phyloP scores from a whole-genome alignment of 2,329 filamentous ascomycete genomes.

The Seiridium cupressi region DNA sequence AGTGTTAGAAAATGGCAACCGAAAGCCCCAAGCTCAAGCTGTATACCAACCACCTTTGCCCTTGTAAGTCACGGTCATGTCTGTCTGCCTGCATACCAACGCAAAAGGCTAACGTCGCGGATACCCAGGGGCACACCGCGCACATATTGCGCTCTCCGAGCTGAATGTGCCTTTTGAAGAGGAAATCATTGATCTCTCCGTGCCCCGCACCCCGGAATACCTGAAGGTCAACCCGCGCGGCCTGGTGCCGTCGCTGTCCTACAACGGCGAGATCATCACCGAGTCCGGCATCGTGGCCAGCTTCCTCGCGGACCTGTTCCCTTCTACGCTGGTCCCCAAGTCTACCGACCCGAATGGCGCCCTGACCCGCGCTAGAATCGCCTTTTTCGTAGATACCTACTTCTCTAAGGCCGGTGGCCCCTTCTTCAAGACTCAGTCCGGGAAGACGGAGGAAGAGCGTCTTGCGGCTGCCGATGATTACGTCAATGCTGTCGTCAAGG shows the following conservation, averaged over 20 bases:
- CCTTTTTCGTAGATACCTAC: constrained; percentile 73
- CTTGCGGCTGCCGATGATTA: constrained; percentile 46
- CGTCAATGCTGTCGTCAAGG: constrained; percentile 60
- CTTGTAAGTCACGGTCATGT: constrained; percentile 5
- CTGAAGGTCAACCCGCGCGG: constrained; percentile 77
- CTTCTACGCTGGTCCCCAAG: constrained; percentile 63
- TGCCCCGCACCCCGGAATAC: constrained; percentile 70
- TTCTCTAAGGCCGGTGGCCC: constrained; percentile 54
- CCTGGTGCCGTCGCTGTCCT: constrained; percentile 69
- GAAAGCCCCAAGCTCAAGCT: constrained; percentile 11
- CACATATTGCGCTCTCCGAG: constrained; percentile 69
- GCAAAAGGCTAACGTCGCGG: no score
- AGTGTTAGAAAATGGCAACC: not conserved
- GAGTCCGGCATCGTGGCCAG: constrained; percentile 73
- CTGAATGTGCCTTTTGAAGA: constrained; percentile 66
- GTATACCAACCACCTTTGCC: constrained; percentile 12
- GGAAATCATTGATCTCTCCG: constrained; percentile 68
- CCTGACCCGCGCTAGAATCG: constrained; percentile 63
- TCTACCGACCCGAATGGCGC: constrained; percentile 52
- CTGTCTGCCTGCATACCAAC: not conserved
- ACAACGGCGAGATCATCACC: constrained; percentile 65
- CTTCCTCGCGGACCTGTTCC: constrained; percentile 68
- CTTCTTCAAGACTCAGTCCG: constrained; percentile 24
- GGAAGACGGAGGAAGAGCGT: constrained; percentile 48
- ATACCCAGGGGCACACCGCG: constrained; percentile 63